These are phyloP conservation scores for Tulasnella sp. DNA, from an alignment of 768 basidiomycete species.

Conservation along the genomic window DNA sequence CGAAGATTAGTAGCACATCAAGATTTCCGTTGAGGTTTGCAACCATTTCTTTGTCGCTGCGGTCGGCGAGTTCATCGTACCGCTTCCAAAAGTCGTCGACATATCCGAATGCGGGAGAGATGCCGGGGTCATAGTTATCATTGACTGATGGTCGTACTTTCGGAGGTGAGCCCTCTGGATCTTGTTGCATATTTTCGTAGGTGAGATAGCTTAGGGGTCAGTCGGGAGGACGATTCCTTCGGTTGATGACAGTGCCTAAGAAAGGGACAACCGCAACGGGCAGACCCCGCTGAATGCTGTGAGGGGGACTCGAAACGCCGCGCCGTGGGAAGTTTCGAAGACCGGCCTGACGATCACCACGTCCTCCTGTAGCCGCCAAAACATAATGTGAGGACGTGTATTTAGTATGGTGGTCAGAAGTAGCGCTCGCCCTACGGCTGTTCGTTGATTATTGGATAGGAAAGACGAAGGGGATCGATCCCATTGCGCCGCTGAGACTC, in stretches of 20 bases:
- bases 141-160: not conserved
- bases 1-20: not conserved
- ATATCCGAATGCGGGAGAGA: not conserved
- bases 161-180: not conserved
- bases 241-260: not conserved
- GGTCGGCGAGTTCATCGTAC: constrained; percentile 1
- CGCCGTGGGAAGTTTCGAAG: not conserved
- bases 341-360: not conserved
- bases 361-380: not conserved
- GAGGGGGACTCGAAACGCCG: not conserved
- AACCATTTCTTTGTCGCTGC: constrained; percentile 4
- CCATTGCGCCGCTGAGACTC: too few relatives aligned
- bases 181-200: not conserved
- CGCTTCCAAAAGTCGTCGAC: not conserved
- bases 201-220: not conserved
- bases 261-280: not conserved
- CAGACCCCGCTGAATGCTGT: too few relatives aligned
- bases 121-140: not conserved
- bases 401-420: not conserved
- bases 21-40: not conserved
- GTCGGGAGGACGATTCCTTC: not conserved
- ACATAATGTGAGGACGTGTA: not conserved
- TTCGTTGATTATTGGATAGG: too few relatives aligned
- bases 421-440: too few relatives aligned
- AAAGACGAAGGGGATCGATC: too few relatives aligned